Evolutionary conservation across 805 yeast genomes (phyloP), one percentile per base, ranked within the genome.

Genomic region (Ogataea pilisensis): DNA sequence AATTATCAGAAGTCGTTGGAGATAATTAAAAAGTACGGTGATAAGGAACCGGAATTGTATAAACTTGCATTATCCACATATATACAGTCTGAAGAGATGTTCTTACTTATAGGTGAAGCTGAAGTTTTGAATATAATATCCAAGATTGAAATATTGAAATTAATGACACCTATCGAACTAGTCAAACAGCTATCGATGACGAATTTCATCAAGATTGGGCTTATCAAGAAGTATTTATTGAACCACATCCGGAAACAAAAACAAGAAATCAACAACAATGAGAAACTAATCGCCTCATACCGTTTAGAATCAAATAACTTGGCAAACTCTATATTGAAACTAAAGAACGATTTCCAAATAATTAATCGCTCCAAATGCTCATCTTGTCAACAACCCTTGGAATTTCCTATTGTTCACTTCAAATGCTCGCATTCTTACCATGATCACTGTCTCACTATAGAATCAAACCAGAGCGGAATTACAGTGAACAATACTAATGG

Each of bases 371-470:
- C 79, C 21, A 69, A 68, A 28, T 90, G 96, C 55, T 66, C 77
- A 12, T 70, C 77, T 14, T 90, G 96, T 57, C 68, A 74, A 8
- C 65, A 73, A 32, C 71, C 75, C 11, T 63, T 91, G 17, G 95
- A 86, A 43, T 70, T 81, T 31, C 97, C 98, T 0, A 73, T 82
- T 2, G 76, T 85, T 1, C 95, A 86, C 53, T 93, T 91, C 66
- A 76, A 79, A 48, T 93, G 99, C 65, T 72, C 73, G 24, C 99
- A 93, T 55, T 78, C 93, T 3, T 89, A 78, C 56, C 98, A 93
- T 56, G 85, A 83, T 50, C 69, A 83, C 33, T 93, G 99, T 57
- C 62, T 60, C 5, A 38, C 51, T 2, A 48, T 42, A 14, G 55
- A 51, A 16, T 53, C 46, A 22, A 45, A 36, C 34, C 44, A 40